Evolutionary conservation across 495 filamentous ascomycete species (phyloP), one percentile per base, ranked within the genome.

Genomic region (Hapsidospora chrysogenum): DNA sequence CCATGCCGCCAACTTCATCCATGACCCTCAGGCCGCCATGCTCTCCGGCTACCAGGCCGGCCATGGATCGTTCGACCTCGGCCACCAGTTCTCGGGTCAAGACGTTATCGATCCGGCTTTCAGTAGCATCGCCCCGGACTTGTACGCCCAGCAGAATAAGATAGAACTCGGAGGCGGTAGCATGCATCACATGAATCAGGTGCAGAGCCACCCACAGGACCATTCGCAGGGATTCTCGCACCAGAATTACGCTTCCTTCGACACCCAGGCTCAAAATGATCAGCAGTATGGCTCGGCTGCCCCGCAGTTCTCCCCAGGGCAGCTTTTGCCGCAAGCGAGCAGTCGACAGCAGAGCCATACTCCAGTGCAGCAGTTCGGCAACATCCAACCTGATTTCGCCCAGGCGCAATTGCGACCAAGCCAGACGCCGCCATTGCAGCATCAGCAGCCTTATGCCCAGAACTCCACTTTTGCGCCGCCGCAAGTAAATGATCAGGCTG

Each of bases 391-490:
- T 21, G 18, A 21, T 5, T 33, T 33, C 15, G 5, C 31, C 18
- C 31, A 33, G 11, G 31, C 18, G 18, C 17, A 20, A 9, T 21
- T n/a, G 9, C 31, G 18, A 16, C 15, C 21, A 9, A 15, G 8
- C 4, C 35, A 37, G n/a, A 17, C 29, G 9, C 27, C 8, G 29
- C 19, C 37, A 11, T 10, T 31, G 0, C 47, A 47, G 13, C 42
- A 50, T 8, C 35, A 16, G 10, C 21, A 31, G 5, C 41, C 31
- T 41, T n/a, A n/a, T n/a, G n/a, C n/a, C n/a, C n/a, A n/a, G n/a
- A n/a, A n/a, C n/a, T n/a, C n/a, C n/a, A n/a, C n/a, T n/a, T n/a
- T n/a, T n/a, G n/a, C n/a, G n/a, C n/a, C n/a, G n/a, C n/a, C n/a
- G n/a, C n/a, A n/a, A n/a, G n/a, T n/a, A n/a, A n/a, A n/a, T n/a